These are phyloP conservation scores for Oryza coarctata DNA, from an alignment of 176 grass and related monocot genomes.

Conservation along the genomic window DNA sequence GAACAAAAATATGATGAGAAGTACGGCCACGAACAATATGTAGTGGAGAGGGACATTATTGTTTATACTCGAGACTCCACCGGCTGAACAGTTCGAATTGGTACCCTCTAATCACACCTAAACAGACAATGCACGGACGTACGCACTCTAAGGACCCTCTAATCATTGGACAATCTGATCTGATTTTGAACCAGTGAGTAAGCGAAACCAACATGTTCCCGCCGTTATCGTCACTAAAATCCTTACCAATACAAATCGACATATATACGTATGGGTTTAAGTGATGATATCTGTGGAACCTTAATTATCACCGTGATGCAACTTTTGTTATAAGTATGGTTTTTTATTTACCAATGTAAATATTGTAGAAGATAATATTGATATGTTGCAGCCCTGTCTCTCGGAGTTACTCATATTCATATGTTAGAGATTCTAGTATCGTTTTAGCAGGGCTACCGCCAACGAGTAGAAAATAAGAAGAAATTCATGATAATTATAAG, in stretches of 20 bases:
- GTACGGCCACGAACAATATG: neutral
- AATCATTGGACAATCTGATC: constrained; percentile 20
- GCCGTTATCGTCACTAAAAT: neutral
- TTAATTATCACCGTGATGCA: too few relatives aligned
- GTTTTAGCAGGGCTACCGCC: too few relatives aligned
- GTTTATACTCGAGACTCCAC: neutral
- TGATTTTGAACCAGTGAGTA: neutral
- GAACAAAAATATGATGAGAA: neutral
- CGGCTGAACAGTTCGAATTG: neutral
- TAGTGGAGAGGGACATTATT: neutral
- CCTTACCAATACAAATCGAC: neutral
- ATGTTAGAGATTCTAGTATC: too few relatives aligned
- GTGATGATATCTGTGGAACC: too few relatives aligned
- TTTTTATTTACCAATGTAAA: neutral
- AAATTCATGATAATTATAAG: too few relatives aligned
- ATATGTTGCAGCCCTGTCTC: too few relatives aligned
- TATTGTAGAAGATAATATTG: neutral
- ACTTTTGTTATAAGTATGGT: too few relatives aligned
- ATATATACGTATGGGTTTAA: too few relatives aligned
- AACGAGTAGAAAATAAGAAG: too few relatives aligned
- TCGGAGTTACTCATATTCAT: too few relatives aligned
- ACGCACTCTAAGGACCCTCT: neutral
- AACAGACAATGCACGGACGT: constrained; percentile 16
- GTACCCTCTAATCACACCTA: constrained; percentile 3
- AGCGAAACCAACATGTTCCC: neutral